Percentiles rank a stretch among this genome's conserved stretches.
These are phyloP conservation scores for Syncephalastrum sp. DNA, from an alignment of 371 early-diverging fungal genomes.

Conservation along the genomic window DNA sequence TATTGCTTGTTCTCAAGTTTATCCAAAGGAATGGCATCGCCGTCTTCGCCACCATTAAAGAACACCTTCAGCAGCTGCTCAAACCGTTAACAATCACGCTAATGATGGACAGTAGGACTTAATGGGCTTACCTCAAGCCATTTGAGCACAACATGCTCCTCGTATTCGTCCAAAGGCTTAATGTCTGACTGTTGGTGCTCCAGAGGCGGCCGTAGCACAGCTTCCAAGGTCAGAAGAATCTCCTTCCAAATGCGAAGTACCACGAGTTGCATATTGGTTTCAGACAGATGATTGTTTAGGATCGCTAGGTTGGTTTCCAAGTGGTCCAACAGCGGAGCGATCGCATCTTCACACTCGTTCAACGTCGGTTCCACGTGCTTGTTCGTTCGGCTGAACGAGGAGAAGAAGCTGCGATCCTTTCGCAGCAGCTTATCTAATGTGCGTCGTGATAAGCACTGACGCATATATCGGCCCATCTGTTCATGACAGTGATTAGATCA, in stretches of 20 bases:
- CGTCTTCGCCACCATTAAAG: constrained; percentile 86
- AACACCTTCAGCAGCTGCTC: constrained; percentile 74
- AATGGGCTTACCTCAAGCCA: constrained; percentile 55
- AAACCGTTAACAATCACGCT: neutral
- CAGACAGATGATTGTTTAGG: constrained; percentile 75
- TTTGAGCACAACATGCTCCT: constrained; percentile 75
- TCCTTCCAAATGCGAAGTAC: constrained; percentile 87
- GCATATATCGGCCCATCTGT: constrained; percentile 60
- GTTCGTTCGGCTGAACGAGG: constrained; percentile 31
- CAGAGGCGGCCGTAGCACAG: constrained; percentile 78
- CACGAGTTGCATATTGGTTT: constrained; percentile 77
- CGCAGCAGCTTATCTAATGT: constrained; percentile 40
- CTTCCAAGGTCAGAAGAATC: constrained; percentile 70
- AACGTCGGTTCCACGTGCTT: constrained; percentile 45
- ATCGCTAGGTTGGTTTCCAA: constrained; percentile 83
- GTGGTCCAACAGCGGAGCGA: constrained; percentile 82
- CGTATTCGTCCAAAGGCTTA: constrained; percentile 68
- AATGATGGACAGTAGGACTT: neutral
- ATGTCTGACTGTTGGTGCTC: constrained; percentile 52
- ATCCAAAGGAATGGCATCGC: constrained; percentile 74
- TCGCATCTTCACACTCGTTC: constrained; percentile 74
- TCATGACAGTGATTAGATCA: neutral
- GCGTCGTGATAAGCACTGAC: constrained; percentile 54
- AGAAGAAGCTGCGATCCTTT: constrained; percentile 44
- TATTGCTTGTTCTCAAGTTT: constrained; percentile 78